phyloP scores from a whole-genome alignment of 129 eudicot species.

The Flaveria robusta region DNA sequence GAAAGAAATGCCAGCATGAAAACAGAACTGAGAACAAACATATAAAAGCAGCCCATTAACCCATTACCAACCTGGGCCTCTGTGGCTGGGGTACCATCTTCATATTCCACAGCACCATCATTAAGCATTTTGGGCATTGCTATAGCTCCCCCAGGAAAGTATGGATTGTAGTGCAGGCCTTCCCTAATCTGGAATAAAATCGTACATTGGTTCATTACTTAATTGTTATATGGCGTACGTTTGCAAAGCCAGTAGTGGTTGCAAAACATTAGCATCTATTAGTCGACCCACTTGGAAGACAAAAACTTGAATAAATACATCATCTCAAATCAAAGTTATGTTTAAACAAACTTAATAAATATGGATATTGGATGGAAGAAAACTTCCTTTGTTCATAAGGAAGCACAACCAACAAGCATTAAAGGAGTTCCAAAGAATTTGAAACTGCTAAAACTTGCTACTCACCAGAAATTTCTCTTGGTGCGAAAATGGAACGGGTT shows the following conservation, averaged over 20 bases:
- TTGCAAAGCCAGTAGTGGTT: neutral
- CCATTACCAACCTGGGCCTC: constrained; percentile 77
- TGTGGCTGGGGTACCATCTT: constrained; percentile 98
- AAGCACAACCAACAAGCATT: neutral
- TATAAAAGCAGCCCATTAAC: neutral
- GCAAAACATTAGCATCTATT: constrained; percentile 1
- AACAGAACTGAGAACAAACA: neutral
- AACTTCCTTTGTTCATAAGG: neutral
- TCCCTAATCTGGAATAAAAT: constrained; percentile 66
- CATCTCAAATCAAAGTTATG: neutral
- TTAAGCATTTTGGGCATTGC: constrained; percentile 99
- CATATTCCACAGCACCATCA: constrained; percentile 96
- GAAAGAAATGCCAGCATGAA: neutral
- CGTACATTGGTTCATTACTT: constrained; percentile 8
- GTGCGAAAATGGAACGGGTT: neutral
- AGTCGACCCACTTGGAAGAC: constrained; percentile 5
- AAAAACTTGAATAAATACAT: constrained; percentile 3
- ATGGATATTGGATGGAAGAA: constrained; percentile 1
- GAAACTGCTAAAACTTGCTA: neutral
- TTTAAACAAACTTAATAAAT: neutral
- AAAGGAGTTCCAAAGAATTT: constrained; percentile 16
- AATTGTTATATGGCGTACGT: neutral
- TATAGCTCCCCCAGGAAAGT: constrained; percentile 98
- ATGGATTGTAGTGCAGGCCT: constrained; percentile 92
- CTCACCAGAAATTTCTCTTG: neutral